A percentile compares a stretch with the other conserved stretches of the same genome.
Conservation (phyloP, 495 filamentous ascomycete genomes). For the Aspergillus indologenus region DNA sequence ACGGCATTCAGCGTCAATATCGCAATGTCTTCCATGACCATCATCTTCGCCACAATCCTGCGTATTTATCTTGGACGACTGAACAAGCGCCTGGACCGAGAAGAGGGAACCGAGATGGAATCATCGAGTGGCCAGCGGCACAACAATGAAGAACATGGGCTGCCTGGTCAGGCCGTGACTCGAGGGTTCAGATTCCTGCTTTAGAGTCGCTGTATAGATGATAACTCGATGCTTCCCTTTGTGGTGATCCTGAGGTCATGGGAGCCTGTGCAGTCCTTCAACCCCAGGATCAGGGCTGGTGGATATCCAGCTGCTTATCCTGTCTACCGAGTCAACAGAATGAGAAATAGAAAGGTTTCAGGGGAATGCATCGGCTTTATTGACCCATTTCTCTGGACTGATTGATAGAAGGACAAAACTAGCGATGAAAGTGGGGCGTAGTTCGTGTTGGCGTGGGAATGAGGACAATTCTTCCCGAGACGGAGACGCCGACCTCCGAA, state of each 20-base stretch:
- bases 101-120: neutral
- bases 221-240: no score
- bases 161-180: neutral
- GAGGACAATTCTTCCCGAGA: constrained; percentile 1
- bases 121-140: neutral
- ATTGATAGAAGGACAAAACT: no score
- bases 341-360: no score
- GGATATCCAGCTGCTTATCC: no score
- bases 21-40: constrained; percentile 20
- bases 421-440: no score
- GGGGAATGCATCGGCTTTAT: no score
- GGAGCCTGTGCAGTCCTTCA: no score
- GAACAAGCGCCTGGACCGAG: constrained; percentile 31
- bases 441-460: neutral
- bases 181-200: neutral
- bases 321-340: no score
- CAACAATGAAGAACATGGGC: neutral
- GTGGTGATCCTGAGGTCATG: no score
- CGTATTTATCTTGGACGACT: constrained; percentile 25
- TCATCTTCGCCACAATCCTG: constrained; percentile 20
- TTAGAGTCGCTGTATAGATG: no score
- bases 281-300: no score
- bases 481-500: neutral
- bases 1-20: constrained; percentile 25
- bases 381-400: no score